These are phyloP conservation scores for Candida succiphila DNA, from an alignment of 805 yeast genomes.

Conservation along the genomic window DNA sequence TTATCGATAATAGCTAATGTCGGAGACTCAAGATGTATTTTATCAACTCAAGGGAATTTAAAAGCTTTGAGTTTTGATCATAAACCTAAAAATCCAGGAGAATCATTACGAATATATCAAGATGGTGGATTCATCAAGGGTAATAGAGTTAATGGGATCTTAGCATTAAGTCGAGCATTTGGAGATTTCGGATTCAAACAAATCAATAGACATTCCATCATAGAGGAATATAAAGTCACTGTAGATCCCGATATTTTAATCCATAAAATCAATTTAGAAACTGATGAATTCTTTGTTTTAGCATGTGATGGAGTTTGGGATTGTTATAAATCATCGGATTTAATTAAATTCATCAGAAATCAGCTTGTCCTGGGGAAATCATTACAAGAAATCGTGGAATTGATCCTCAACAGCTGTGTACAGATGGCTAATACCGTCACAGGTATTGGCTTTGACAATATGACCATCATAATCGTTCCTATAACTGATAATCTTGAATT, in stretches of 20 bases:
- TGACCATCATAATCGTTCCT: conserved; percentile 73
- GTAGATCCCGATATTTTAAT: conserved; percentile 67
- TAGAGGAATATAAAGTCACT: conserved; percentile 72
- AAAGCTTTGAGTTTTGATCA: conserved; percentile 61
- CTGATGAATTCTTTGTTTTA: conserved; percentile 60
- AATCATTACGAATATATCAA: conserved; percentile 43
- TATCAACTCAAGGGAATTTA: conserved; percentile 41
- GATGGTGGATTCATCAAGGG: conserved; percentile 55
- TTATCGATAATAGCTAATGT: conserved; percentile 57
- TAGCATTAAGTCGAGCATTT: conserved; percentile 48
- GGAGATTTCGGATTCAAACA: conserved; percentile 56
- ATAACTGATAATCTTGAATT: conserved; percentile 36
- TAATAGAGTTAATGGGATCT: conserved; percentile 49
- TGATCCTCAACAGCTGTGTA: conserved; percentile 54
- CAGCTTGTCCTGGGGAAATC: conserved; percentile 48
- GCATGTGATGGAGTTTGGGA: conserved; percentile 89
- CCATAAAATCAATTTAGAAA: conserved; percentile 30
- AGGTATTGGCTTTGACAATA: conserved; percentile 76
- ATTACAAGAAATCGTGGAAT: conserved; percentile 48
- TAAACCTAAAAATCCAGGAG: conserved; percentile 50
- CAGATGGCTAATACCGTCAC: conserved; percentile 64
- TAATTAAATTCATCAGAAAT: conserved; percentile 45
- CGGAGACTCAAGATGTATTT: conserved; percentile 67
- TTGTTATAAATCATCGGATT: conserved; percentile 45
- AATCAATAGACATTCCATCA: conserved; percentile 23